Conservation (phyloP, 2,329 filamentous ascomycete species). For the Cladorrhinum sp. region DNA sequence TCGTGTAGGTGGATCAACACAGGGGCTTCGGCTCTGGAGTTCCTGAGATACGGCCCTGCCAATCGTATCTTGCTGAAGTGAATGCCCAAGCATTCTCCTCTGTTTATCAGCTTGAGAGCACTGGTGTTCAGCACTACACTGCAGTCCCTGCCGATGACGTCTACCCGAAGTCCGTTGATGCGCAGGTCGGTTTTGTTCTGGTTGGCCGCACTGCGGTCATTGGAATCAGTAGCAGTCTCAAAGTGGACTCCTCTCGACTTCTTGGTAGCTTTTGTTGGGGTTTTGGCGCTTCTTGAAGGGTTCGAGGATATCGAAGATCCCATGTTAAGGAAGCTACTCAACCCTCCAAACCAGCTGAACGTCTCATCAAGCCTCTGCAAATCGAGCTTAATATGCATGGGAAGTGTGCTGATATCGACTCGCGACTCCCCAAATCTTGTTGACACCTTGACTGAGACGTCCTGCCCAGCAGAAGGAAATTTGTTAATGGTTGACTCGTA, state of each 20-base stretch:
- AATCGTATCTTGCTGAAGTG: conserved; percentile 74
- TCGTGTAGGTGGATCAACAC: conserved; percentile 61
- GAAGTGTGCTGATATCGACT: conserved; percentile 71
- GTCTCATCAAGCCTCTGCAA: conserved; percentile 80
- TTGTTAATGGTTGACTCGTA: conserved; percentile 58
- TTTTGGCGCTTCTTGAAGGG: conserved; percentile 48
- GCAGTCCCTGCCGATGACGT: conserved; percentile 75
- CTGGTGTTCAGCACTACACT: conserved; percentile 72
- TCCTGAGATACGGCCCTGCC: conserved; percentile 63
- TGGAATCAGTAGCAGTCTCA: conserved; percentile 49
- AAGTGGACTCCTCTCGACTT: conserved; percentile 58
- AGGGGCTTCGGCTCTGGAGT: conserved; percentile 54
- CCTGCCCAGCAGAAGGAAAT: conserved; percentile 54
- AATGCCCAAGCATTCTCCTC: conserved; percentile 68
- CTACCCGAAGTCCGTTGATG: conserved; percentile 71
- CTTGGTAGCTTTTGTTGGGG: conserved; percentile 34
- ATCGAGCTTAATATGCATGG: conserved; percentile 72
- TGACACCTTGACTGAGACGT: conserved; percentile 53
- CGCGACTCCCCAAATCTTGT: conserved; percentile 44
- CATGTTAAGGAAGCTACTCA: conserved; percentile 87
- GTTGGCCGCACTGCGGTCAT: conserved; percentile 45
- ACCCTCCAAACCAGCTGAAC: conserved; percentile 81
- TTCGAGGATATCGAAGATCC: conserved; percentile 79
- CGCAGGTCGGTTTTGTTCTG: conserved; percentile 71
- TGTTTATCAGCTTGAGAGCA: conserved; percentile 75